phyloP scores from a whole-genome alignment of 352 stramenopile genomes.

The Globisporangium acanthophoron region DNA sequence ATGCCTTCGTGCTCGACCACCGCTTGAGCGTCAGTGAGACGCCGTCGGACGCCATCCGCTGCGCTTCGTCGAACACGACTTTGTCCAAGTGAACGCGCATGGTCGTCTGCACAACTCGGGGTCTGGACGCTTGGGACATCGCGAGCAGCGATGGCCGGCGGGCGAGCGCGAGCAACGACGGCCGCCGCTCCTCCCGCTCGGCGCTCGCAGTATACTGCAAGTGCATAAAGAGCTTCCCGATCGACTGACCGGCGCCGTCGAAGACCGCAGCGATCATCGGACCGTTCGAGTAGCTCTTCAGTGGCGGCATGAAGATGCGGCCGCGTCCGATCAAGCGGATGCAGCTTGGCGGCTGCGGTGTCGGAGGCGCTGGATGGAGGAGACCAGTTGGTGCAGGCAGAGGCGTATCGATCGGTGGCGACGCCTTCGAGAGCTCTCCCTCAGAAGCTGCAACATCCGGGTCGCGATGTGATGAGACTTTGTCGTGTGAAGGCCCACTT shows the following conservation, averaged over 20 bases:
- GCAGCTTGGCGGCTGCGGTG: neutral
- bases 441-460: slow-evolving; percentile 14
- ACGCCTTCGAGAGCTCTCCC: neutral
- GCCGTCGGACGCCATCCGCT: slow-evolving; percentile 12
- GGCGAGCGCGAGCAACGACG: slow-evolving; percentile 8
- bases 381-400: neutral
- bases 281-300: slow-evolving; percentile 10
- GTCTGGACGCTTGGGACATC: neutral
- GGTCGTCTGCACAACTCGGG: neutral
- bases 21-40: slow-evolving; percentile 32
- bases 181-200: slow-evolving; percentile 1
- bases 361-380: neutral
- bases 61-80: slow-evolving; percentile 15
- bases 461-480: slow-evolving; percentile 14
- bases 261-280: slow-evolving; percentile 15
- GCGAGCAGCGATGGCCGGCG: slow-evolving; percentile 2
- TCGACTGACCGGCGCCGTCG: slow-evolving; percentile 13
- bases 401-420: neutral
- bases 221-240: slow-evolving; percentile 18
- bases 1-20: slow-evolving; percentile 7
- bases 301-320: slow-evolving; percentile 22
- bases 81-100: slow-evolving; percentile 20
- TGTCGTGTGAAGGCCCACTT: neutral
- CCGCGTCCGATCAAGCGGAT: slow-evolving; percentile 27
- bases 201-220: slow-evolving; percentile 12